These are phyloP conservation scores for Apiotrichum veenhuisii DNA, from an alignment of 1,284 basidiomycete genomes.

Conservation along the genomic window DNA sequence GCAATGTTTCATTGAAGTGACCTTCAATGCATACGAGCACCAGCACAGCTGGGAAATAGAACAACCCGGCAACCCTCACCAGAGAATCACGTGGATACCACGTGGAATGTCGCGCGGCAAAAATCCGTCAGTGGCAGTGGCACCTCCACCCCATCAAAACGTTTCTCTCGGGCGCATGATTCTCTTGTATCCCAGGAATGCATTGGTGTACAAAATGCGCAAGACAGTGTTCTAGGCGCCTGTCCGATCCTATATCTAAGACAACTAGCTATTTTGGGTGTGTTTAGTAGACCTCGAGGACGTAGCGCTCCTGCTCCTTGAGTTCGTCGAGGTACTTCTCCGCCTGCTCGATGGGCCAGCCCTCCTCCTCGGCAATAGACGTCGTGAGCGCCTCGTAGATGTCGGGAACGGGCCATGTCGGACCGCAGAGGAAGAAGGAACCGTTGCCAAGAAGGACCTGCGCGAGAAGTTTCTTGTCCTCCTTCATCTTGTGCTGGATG, in stretches of 20 bases:
- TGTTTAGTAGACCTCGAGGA: slow-evolving; percentile 71
- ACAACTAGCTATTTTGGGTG: not conserved
- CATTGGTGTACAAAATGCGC: not conserved
- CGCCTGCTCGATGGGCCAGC: slow-evolving; percentile 64
- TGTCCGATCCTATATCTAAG: not conserved
- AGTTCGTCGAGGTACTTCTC: slow-evolving; percentile 81
- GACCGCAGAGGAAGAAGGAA: slow-evolving; percentile 95
- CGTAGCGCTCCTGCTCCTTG: slow-evolving; percentile 97
- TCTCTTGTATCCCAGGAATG: not conserved
- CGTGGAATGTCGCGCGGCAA: no score
- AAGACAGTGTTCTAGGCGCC: not conserved
- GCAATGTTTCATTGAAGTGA: no score
- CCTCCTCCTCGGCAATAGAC: slow-evolving; percentile 69
- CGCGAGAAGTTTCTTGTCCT: slow-evolving; percentile 75
- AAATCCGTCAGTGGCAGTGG: no score
- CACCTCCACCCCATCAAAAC: no score
- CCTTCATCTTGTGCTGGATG: slow-evolving; percentile 97
- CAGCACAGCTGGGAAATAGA: no score
- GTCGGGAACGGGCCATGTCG: slow-evolving; percentile 97
- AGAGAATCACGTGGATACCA: no score
- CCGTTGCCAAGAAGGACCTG: slow-evolving; percentile 58
- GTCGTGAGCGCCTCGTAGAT: slow-evolving; percentile 87
- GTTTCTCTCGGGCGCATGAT: no score
- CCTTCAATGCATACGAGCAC: no score
- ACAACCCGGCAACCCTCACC: no score